Conservation (phyloP, 1,284 basidiomycete species). For the Cerioporus squamosus region DNA sequence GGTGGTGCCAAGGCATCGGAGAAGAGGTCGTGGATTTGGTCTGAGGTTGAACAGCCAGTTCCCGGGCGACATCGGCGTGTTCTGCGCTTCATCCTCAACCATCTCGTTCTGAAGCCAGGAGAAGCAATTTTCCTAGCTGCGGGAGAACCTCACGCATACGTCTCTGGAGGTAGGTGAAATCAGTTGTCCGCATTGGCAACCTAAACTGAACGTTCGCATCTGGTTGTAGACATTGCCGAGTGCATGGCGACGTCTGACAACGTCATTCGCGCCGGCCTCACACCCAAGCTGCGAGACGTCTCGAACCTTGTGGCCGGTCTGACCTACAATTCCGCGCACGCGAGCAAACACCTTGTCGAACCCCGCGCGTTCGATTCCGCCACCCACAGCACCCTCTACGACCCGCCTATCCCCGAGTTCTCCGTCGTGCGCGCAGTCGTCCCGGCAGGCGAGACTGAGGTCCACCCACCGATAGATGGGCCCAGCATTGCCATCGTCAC, state of each 20-base stretch:
- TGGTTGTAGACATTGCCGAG: constrained; percentile 85
- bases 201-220: too few relatives aligned
- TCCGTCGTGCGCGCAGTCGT: constrained; percentile 77
- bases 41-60: constrained; percentile 81
- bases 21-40: constrained; percentile 69
- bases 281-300: constrained; percentile 95
- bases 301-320: constrained; percentile 88
- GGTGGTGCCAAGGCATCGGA: constrained; percentile 45
- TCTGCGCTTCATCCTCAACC: constrained; percentile 95
- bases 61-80: constrained; percentile 91
- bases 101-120: constrained; percentile 79
- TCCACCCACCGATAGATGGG: constrained; percentile 70
- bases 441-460: constrained; percentile 49
- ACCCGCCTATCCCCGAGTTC: constrained; percentile 96
- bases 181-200: background rate
- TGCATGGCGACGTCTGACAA: constrained; percentile 99
- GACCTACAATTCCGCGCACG: constrained; percentile 81
- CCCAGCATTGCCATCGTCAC: constrained; percentile 87
- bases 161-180: constrained; percentile 75
- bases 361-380: constrained; percentile 54
- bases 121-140: constrained; percentile 95
- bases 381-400: constrained; percentile 66
- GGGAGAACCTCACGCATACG: constrained; percentile 96
- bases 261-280: constrained; percentile 97
- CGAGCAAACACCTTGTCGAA: constrained; percentile 71